Evolutionary conservation across 2,329 filamentous ascomycete genomes (phyloP).

Genomic region (Fusarium setosum): DNA sequence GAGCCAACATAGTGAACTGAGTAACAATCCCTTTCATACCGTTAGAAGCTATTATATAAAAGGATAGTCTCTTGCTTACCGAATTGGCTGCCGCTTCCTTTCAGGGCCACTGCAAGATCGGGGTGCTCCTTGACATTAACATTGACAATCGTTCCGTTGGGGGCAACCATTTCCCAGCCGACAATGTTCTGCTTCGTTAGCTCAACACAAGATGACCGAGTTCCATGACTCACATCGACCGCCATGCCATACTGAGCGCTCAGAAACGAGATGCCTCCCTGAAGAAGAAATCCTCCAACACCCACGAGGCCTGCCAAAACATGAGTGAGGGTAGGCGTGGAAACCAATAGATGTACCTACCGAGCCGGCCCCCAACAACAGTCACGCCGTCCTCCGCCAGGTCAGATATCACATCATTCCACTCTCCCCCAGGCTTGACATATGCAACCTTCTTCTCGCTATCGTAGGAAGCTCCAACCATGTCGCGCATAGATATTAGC

Average conservation of each 20-base stretch:
- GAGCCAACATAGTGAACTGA: conserved; percentile 45
- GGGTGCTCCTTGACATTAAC: conserved; percentile 40
- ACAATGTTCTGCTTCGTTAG: conserved; percentile 31
- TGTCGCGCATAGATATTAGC: conserved; percentile 48
- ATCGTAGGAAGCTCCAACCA: conserved; percentile 50
- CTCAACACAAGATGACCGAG: background rate
- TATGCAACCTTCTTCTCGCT: conserved; percentile 47
- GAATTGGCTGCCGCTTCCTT: conserved; percentile 44
- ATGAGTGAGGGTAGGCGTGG: background rate
- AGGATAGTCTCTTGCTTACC: conserved; percentile 22
- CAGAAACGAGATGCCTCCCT: conserved; percentile 46
- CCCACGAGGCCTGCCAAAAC: conserved; percentile 41
- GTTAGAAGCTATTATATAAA: background rate
- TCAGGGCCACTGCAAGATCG: conserved; percentile 43
- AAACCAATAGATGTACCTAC: conserved; percentile 4
- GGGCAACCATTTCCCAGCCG: conserved; percentile 41
- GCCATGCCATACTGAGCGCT: conserved; percentile 43
- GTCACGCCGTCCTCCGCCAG: conserved; percentile 49
- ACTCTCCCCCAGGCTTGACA: conserved; percentile 53
- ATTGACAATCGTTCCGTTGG: conserved; percentile 40
- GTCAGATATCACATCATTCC: conserved; percentile 51
- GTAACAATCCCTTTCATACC: conserved; percentile 47
- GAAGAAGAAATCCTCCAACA: conserved; percentile 42
- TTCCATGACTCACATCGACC: conserved; percentile 42
- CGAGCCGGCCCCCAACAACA: conserved; percentile 46